phyloP scores from a whole-genome alignment of 1,139 yeast species.

The Candida labiduridarum region DNA sequence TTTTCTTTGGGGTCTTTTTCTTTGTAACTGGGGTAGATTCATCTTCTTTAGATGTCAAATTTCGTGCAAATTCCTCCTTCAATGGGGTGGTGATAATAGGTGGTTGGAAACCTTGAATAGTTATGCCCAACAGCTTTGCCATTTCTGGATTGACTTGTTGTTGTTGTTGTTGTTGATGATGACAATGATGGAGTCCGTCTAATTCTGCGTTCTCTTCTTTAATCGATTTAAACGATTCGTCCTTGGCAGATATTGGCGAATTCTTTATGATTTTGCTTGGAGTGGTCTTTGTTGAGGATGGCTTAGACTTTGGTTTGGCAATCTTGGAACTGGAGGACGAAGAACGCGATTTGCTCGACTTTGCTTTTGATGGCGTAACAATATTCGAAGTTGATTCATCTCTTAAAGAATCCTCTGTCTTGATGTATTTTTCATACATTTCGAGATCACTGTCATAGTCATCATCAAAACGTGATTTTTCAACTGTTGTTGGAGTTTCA shows the following conservation, averaged over 20 bases:
- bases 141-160: slow-evolving; percentile 19
- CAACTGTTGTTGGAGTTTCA: background rate
- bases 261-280: slow-evolving; percentile 4
- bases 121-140: slow-evolving; percentile 32
- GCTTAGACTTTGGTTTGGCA: slow-evolving; percentile 10
- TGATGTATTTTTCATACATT: slow-evolving; percentile 4
- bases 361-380: slow-evolving; percentile 4
- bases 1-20: background rate
- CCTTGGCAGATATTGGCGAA: slow-evolving; percentile 8
- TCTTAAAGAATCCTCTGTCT: background rate
- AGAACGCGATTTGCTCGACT: background rate
- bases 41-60: background rate
- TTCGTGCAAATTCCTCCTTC: background rate
- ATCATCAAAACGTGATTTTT: slow-evolving; percentile 17
- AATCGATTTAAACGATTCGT: slow-evolving; percentile 18
- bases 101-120: slow-evolving; percentile 25
- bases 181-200: slow-evolving; percentile 16
- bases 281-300: slow-evolving; percentile 8
- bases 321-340: slow-evolving; percentile 5
- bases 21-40: slow-evolving; percentile 1
- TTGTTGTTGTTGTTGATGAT: slow-evolving; percentile 21
- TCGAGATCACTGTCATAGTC: slow-evolving; percentile 14
- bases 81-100: slow-evolving; percentile 10
- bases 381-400: slow-evolving; percentile 3
- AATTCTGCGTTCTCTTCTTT: slow-evolving; percentile 23